Base-by-base conservation (phyloP, 306 rosid genomes). In the Cyamopsis tetragonoloba region DNA sequence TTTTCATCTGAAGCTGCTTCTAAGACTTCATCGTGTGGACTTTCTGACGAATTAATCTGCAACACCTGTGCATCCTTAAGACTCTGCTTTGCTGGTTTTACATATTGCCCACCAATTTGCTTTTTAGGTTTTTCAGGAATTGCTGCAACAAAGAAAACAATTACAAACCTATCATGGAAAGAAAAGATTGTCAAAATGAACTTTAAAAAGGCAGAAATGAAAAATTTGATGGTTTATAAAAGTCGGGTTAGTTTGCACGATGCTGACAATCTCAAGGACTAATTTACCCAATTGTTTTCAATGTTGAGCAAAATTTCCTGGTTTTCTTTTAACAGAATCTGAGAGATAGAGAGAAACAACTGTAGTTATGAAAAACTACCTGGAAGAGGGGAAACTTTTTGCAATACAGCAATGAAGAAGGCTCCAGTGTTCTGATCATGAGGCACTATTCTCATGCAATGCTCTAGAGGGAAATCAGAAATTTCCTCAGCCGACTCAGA, bases 351-450 rank as follows among this genome's bases (percentile, higher is more conserved):
- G 42, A 46, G 37, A 54, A 11, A 62, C 10, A 56, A 37, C 43
- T 38, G 30, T 0, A 54, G 41, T 54, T 13, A 68, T 13, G 20
- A 38, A 20, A 79, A 72, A 65, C 30, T 78, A 93, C 99, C 96
- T 68, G 91, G 97, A 66, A 95, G 66, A 37, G 89, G 79, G 62
- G 92, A 85, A 66, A 79, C 81, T 84, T 95, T 95, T 68, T 71
- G 86, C 62, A 95, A 79, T 32, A 95, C 96, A 22, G 99, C 99
- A 80, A 95, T 84, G 56, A 95, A 95, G 80, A 95, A 95, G 75
- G 99, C 96, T 49, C 99, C 99, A 60, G 85, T 84, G 66, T 91
- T 95, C 80, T 95, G 97, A 88, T 95, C 99, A 80, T 95, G 99
- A 14, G 99, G 99, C 60, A 86, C 46, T 71, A 88, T 85, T 80